Evolutionary conservation across 495 filamentous ascomycete species (phyloP).

Genomic region (Entonaema liquescens): DNA sequence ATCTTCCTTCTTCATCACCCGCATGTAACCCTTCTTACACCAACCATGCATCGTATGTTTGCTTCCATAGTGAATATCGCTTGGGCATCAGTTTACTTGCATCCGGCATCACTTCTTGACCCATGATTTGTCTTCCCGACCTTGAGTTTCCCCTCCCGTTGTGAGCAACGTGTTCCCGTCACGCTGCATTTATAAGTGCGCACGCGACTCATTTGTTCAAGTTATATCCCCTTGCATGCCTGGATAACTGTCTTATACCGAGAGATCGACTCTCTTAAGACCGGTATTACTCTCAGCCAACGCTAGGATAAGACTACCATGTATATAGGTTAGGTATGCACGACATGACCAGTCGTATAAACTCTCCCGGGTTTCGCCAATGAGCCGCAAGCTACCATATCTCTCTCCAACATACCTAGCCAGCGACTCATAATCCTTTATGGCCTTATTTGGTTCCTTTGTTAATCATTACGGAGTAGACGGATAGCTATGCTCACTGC

Average conservation of each 20-base stretch:
- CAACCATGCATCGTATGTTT: conserved; percentile 12
- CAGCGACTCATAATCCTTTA: background rate
- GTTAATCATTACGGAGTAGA: background rate
- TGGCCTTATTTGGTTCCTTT: background rate
- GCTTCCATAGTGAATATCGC: conserved; percentile 8
- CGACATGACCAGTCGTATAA: background rate
- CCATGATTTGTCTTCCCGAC: conserved; percentile 24
- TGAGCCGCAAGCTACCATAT: background rate
- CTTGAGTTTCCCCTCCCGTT: conserved; percentile 11
- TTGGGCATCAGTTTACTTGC: conserved; percentile 32
- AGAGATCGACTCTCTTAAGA: background rate
- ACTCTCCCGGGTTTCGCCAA: conserved; percentile 14
- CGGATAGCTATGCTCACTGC: conserved; percentile 11
- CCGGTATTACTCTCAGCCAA: background rate
- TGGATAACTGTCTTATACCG: conserved; percentile 9
- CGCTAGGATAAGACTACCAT: conserved; percentile 12
- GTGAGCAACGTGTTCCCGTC: conserved; percentile 19
- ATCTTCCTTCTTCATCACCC: background rate
- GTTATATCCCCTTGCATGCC: conserved; percentile 15
- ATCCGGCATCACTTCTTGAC: conserved; percentile 21
- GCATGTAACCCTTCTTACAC: conserved; percentile 6
- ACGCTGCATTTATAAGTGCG: conserved; percentile 7
- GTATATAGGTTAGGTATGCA: conserved; percentile 10
- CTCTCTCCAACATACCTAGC: conserved; percentile 6
- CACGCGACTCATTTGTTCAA: conserved; percentile 11